These are phyloP conservation scores for Pleoardoris graminearum DNA, from an alignment of 2,329 filamentous ascomycete species.

Conservation along the genomic window DNA sequence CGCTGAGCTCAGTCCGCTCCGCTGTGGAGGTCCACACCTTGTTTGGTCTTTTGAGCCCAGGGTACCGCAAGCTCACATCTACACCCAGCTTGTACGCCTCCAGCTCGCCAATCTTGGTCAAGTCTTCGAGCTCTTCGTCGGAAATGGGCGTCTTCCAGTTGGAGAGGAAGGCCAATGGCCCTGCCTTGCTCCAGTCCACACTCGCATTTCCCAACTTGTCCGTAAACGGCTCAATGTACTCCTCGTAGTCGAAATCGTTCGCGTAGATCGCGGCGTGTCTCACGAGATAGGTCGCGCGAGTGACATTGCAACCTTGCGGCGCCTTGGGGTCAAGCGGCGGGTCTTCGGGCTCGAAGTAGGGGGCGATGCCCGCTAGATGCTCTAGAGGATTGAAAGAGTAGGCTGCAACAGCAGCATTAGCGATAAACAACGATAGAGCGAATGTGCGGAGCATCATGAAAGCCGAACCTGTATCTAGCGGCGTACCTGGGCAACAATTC, in stretches of 20 bases:
- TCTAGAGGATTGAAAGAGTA: constrained; percentile 54
- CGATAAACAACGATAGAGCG: constrained; percentile 23
- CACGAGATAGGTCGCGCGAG: constrained; percentile 53
- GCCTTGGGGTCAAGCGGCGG: constrained; percentile 52
- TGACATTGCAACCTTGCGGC: constrained; percentile 57
- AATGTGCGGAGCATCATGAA: constrained; percentile 27
- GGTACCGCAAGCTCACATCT: constrained; percentile 62
- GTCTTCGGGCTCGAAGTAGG: constrained; percentile 54
- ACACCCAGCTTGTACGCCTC: constrained; percentile 64
- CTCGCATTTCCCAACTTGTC: constrained; percentile 63
- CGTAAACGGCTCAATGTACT: constrained; percentile 56
- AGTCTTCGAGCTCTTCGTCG: constrained; percentile 60
- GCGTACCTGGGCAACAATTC: neutral
- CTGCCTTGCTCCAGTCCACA: constrained; percentile 61
- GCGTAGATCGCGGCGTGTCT: constrained; percentile 57
- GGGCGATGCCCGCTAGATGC: constrained; percentile 56
- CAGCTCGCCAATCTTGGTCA: constrained; percentile 64
- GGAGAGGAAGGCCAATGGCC: constrained; percentile 59
- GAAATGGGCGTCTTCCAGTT: constrained; percentile 61
- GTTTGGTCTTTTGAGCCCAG: constrained; percentile 55
- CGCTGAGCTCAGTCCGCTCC: constrained; percentile 63
- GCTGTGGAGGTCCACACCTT: constrained; percentile 66
- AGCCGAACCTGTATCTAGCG: neutral
- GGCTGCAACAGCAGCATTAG: constrained; percentile 31
- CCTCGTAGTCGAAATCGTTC: constrained; percentile 58